Evolutionary conservation across 169 alveolate species (phyloP), one percentile per base, ranked within the genome.

Genomic region (Besnoitia besnoiti): DNA sequence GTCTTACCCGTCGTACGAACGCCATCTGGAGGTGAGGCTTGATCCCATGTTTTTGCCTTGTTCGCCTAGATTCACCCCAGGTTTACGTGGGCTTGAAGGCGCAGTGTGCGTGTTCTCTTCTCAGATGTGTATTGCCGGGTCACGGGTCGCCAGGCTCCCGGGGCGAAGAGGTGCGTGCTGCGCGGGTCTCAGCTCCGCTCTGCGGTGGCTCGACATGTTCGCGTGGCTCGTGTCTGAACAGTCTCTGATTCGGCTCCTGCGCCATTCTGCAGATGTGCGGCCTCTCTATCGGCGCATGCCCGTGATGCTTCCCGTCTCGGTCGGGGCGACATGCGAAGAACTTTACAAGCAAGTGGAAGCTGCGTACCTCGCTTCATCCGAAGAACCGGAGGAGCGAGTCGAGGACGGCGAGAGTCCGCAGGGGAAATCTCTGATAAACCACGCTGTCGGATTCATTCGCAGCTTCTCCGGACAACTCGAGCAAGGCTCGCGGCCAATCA

Each of bases 271-370:
- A 73, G 84, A 73, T 33, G 84, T 73, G 16, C 24, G 84, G 84
- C 84, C 84, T 14, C 19, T 73, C 47, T n/a, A 35, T 14, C 40
- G 87, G 87, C n/a, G 59, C 47, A 89, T 89, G 92, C 92, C 92
- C 7, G 37, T 89, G 49, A 42, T 89, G 46, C 85, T 77, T 0
- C 76, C 80, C 33, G 87, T 89, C 4, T 7, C 50, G 35, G 61
- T 35, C 55, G 16, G 77, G 40, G 33, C 92, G 16, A 89, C 92
- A 0, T 89, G 92, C 92, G 76, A 47, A 10, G 92, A 89, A 0
- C 35, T 89, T 16, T 46, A 67, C 47, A 79, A 51, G 16, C 85
- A 51, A 21, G 92, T 73, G 47, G 92, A 89, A 37, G 59, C 47
- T 19, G 62, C 85, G n/a, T 89, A 61, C 55, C 67, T 46, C 42